These are phyloP conservation scores for Rusavskia elegans DNA, from an alignment of 495 filamentous ascomycete genomes.

Conservation along the genomic window DNA sequence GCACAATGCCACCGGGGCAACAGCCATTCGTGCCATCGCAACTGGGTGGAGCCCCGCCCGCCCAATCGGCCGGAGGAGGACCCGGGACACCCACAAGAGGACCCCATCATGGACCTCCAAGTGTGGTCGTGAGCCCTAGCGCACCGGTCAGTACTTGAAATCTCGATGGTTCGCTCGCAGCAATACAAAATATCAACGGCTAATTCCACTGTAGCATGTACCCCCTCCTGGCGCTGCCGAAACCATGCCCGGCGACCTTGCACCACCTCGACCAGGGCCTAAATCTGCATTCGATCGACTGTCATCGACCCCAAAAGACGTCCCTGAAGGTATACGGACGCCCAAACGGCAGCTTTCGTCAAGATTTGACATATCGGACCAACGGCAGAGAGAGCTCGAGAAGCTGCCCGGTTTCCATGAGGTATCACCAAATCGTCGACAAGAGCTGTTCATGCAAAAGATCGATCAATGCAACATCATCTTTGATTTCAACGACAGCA, in stretches of 20 bases:
- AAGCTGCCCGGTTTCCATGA: constrained; percentile 99
- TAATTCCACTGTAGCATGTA: constrained; percentile 45
- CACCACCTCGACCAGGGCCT: constrained; percentile 70
- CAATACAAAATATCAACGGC: no score
- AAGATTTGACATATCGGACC: constrained; percentile 90
- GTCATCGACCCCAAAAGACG: constrained; percentile 85
- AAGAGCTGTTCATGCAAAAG: constrained; percentile 99
- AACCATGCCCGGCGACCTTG: constrained; percentile 96
- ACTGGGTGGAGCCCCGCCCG: constrained; percentile 17
- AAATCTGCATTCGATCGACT: constrained; percentile 90
- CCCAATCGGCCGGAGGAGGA: constrained; percentile 34
- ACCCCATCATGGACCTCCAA: constrained; percentile 56
- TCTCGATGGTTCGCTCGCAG: background rate
- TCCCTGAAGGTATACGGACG: constrained; percentile 86
- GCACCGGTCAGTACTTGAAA: constrained; percentile 54
- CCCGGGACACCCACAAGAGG: constrained; percentile 54
- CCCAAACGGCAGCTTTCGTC: constrained; percentile 95
- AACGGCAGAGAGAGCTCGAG: constrained; percentile 79
- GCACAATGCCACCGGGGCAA: constrained; percentile 19
- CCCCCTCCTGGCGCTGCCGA: constrained; percentile 88
- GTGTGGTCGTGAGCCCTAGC: constrained; percentile 79
- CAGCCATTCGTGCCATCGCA: constrained; percentile 18
- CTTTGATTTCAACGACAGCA: constrained; percentile 98
- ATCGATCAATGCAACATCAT: constrained; percentile 99
- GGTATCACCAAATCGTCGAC: constrained; percentile 82